A percentile compares a stretch with the other conserved stretches of the same genome.
phyloP scores from a whole-genome alignment of 306 rosid species.

The Prinsepia uniflora region DNA sequence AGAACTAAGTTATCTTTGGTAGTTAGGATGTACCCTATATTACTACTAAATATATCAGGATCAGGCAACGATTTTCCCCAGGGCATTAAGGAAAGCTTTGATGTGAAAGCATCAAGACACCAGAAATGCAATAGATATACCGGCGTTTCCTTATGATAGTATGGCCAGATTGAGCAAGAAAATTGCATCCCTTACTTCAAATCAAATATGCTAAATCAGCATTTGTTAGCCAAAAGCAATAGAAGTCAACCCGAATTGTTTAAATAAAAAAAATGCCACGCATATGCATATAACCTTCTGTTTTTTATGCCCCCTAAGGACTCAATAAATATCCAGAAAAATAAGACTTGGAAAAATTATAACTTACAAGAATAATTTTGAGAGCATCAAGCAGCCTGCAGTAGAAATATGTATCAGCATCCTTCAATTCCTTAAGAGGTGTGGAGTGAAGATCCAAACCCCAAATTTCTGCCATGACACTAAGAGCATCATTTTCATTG shows the following conservation, averaged over 20 bases:
- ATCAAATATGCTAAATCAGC: background rate
- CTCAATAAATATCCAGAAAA: constrained; percentile 1
- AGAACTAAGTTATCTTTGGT: background rate
- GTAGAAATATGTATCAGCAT: constrained; percentile 47
- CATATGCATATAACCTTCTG: background rate
- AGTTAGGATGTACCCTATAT: background rate
- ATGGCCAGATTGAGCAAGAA: background rate
- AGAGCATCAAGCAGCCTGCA: constrained; percentile 72
- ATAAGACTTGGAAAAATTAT: constrained; percentile 14
- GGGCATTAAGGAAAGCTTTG: background rate
- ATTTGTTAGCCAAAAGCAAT: background rate
- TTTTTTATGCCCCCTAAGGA: background rate
- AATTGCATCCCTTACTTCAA: background rate
- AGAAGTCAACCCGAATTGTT: background rate
- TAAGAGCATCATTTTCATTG: constrained; percentile 38
- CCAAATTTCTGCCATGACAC: constrained; percentile 64
- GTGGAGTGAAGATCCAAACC: constrained; percentile 38
- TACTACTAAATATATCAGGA: background rate
- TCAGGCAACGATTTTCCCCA: background rate
- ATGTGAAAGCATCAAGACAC: background rate
- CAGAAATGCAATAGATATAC: background rate
- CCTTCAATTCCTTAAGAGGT: constrained; percentile 34
- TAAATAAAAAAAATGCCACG: background rate
- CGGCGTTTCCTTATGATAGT: background rate
- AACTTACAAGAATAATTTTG: constrained; percentile 65